phyloP scores from a whole-genome alignment of 2,329 filamentous ascomycete species.

The Penicillium griseofulvum region DNA sequence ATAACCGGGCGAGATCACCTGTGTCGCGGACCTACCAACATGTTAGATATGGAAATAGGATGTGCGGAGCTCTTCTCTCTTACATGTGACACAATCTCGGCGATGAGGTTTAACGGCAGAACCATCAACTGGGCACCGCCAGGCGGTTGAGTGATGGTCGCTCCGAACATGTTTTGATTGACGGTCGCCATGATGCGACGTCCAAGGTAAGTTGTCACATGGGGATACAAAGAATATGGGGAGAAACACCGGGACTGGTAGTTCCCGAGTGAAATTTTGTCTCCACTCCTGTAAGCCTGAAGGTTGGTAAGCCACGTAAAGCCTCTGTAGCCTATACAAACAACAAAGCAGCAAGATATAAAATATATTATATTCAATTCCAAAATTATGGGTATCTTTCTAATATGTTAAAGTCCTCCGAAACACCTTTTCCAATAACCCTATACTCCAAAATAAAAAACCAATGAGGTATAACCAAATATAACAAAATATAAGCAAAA shows the following conservation, averaged over 20 bases:
- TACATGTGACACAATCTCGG: constrained; percentile 56
- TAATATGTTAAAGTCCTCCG: background rate
- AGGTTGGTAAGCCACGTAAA: constrained; percentile 1
- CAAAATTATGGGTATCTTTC: constrained; percentile 9
- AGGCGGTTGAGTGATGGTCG: constrained; percentile 33
- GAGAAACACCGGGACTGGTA: constrained; percentile 18
- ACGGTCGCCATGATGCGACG: constrained; percentile 43
- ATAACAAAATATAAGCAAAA: background rate
- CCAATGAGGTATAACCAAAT: background rate
- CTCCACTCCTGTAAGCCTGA: constrained; percentile 8
- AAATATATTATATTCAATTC: background rate
- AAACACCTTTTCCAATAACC: background rate
- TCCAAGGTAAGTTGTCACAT: constrained; percentile 20
- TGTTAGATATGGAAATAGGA: constrained; percentile 1
- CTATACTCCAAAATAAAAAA: background rate
- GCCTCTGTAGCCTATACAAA: no score
- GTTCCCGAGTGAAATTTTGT: constrained; percentile 16
- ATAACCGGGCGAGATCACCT: constrained; percentile 58
- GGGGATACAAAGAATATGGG: constrained; percentile 10
- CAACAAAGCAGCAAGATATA: no score
- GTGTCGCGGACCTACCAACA: constrained; percentile 53
- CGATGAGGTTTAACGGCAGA: constrained; percentile 59
- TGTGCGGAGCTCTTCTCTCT: constrained; percentile 25
- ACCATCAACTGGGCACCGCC: constrained; percentile 34
- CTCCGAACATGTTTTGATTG: constrained; percentile 44